Base-by-base conservation (phyloP, 305 asterid species). In the Coffea humblotiana region DNA sequence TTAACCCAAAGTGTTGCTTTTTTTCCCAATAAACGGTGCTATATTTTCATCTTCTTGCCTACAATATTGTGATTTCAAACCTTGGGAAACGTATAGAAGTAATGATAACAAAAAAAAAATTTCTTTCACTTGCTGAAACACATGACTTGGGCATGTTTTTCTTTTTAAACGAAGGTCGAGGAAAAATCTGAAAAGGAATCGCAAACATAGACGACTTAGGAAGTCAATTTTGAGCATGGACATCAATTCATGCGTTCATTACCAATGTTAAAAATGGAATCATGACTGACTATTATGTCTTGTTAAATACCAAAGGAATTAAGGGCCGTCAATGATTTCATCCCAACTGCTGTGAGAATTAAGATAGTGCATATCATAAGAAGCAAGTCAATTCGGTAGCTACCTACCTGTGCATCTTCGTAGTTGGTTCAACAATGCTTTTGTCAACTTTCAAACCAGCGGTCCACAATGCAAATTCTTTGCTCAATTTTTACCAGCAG, bases 381-480 rank as follows among this genome's bases (percentile, higher is more conserved):
- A 66, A 29, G 12, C 1, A 25, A 60, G 11, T 25, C 48, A 81
- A 69, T 80, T 47, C 60, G 73, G 65, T 43, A 29, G 32, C 32
- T 29, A 23, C 73, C 56, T 64, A 75, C 4, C 14, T n/a, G 35
- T 23, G 61, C 61, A 72, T 48, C 76, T 47, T 25, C 54, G 2
- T 37, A 37, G 43, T 3, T 40, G 27, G 5, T 37, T 69, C 52
- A n/a, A 70, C 40, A 35, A 7, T 68, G 35, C 27, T 80, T 52
- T 45, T 71, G 83, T 80, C 85, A 74, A 77, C 86, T 78, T 80
- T 74, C 66, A 67, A 85, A 82, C 80, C 82, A 83, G 79, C 82
- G 88, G 92, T 87, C 78, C 80, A 76, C 61, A 85, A 79, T 27
- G 16, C 87, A 88, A 84, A 83, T 89, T 90, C 92, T 75, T 78